A percentile compares a stretch with the other conserved stretches of the same genome.
Evolutionary conservation across 306 rosid species (phyloP).

Genomic region (Vigna hirtella): DNA sequence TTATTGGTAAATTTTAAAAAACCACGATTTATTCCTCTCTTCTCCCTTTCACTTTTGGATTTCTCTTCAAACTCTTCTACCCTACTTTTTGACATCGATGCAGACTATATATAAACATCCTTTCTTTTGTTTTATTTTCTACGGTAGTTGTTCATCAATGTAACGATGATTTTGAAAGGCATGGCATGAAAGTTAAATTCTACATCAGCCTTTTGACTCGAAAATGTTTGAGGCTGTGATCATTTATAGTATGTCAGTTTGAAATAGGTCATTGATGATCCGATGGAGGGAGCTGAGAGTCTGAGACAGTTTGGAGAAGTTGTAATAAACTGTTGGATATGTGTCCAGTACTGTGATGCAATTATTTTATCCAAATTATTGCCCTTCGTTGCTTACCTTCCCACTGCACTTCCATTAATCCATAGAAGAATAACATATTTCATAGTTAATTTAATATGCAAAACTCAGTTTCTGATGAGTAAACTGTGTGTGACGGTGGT

Average conservation of each 20-base stretch:
- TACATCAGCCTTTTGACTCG: not conserved
- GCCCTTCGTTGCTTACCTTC: not conserved
- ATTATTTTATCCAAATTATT: not conserved
- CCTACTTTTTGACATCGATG: too few relatives aligned
- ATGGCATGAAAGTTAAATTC: not conserved
- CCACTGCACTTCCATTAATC: conserved; percentile 10
- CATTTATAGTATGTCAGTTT: conserved; percentile 6
- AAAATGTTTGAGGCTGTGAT: not conserved
- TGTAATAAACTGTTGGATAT: not conserved
- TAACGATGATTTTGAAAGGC: not conserved
- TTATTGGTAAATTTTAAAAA: too few relatives aligned
- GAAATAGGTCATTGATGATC: not conserved
- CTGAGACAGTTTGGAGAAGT: not conserved
- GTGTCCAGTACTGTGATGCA: not conserved
- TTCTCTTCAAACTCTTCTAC: not conserved
- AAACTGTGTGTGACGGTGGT: not conserved
- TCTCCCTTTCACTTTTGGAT: too few relatives aligned
- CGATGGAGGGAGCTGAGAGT: not conserved
- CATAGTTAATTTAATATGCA: not conserved
- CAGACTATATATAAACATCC: too few relatives aligned
- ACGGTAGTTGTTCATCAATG: not conserved
- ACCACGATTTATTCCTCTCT: too few relatives aligned
- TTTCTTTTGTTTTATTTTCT: not conserved
- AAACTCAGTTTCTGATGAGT: not conserved
- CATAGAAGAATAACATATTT: not conserved